phyloP scores from a whole-genome alignment of 1,284 basidiomycete genomes.

The Gomphus bonarii region DNA sequence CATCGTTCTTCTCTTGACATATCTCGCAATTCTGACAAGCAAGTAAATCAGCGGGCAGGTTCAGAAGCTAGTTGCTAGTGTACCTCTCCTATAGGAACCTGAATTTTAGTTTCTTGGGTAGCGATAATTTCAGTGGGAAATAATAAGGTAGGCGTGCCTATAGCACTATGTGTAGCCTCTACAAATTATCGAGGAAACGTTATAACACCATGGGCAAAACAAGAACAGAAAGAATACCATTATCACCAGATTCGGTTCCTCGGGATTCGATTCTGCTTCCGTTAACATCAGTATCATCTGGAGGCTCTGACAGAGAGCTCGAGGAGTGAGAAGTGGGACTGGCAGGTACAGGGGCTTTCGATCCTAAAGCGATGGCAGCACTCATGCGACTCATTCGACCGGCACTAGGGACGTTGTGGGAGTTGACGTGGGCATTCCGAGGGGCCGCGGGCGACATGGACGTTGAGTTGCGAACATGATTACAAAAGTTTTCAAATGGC shows the following conservation, averaged over 20 bases:
- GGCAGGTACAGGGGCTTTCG: conserved; percentile 15
- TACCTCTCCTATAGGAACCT: conserved; percentile 18
- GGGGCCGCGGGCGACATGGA: conserved; percentile 27
- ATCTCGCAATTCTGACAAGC: conserved; percentile 63
- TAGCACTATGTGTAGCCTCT: conserved; percentile 1
- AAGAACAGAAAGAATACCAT: not conserved
- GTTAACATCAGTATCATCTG: conserved; percentile 57
- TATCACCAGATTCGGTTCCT: conserved; percentile 3
- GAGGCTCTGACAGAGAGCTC: conserved; percentile 69
- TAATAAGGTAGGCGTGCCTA: not conserved
- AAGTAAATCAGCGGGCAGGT: not conserved
- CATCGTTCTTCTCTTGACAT: conserved; percentile 80
- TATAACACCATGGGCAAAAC: not conserved
- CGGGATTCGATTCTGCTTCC: conserved; percentile 24
- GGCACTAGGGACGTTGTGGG: conserved; percentile 18
- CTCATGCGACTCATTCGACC: conserved; percentile 31
- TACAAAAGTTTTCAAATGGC: conserved; percentile 88
- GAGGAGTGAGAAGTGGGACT: conserved; percentile 65
- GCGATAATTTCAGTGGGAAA: conserved; percentile 5
- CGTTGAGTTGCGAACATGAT: conserved; percentile 60
- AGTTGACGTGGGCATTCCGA: conserved; percentile 29
- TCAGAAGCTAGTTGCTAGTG: conserved; percentile 11
- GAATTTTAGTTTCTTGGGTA: conserved; percentile 9
- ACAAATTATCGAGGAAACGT: not conserved
- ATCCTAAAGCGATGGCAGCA: conserved; percentile 14